Conservation (phyloP, 495 filamentous ascomycete species). For the Cercophora scortea region DNA sequence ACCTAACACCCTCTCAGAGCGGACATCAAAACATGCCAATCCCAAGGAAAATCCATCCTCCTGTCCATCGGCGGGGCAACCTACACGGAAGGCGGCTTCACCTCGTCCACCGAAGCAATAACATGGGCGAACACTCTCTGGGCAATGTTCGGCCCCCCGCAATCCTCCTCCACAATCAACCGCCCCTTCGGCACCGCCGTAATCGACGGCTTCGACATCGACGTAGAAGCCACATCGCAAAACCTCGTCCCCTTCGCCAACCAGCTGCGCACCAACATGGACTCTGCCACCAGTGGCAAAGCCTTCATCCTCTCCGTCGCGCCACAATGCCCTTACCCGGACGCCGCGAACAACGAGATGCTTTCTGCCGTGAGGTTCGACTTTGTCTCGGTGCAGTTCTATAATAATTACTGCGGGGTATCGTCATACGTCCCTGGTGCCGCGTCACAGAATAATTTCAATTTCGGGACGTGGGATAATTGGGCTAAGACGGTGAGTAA, state of each 20-base stretch:
- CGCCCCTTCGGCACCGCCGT: conserved; percentile 58
- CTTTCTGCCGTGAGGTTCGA: conserved; percentile 51
- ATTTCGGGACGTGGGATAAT: conserved; percentile 62
- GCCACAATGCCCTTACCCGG: conserved; percentile 61
- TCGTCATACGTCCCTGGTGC: conserved; percentile 40
- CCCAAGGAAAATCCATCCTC: conserved; percentile 54
- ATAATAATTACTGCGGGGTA: conserved; percentile 57
- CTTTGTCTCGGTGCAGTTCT: conserved; percentile 66
- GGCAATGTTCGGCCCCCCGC: conserved; percentile 55
- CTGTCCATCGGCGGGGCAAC: conserved; percentile 60
- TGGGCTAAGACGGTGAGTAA: conserved; percentile 56
- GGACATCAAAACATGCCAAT: conserved; percentile 61
- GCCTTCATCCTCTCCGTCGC: conserved; percentile 56
- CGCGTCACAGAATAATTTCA: conserved; percentile 50
- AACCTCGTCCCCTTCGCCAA: conserved; percentile 51
- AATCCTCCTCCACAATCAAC: conserved; percentile 14
- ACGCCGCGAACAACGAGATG: conserved; percentile 49
- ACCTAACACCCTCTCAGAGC: conserved; percentile 16
- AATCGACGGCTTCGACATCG: conserved; percentile 68
- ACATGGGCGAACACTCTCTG: conserved; percentile 54
- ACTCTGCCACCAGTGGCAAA: conserved; percentile 34
- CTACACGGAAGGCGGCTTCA: conserved; percentile 56
- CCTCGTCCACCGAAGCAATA: conserved; percentile 41
- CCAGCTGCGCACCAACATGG: conserved; percentile 46
- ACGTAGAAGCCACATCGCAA: conserved; percentile 44